Evolutionary conservation across 768 basidiomycete genomes (phyloP).

Genomic region (Podaxis sp.): DNA sequence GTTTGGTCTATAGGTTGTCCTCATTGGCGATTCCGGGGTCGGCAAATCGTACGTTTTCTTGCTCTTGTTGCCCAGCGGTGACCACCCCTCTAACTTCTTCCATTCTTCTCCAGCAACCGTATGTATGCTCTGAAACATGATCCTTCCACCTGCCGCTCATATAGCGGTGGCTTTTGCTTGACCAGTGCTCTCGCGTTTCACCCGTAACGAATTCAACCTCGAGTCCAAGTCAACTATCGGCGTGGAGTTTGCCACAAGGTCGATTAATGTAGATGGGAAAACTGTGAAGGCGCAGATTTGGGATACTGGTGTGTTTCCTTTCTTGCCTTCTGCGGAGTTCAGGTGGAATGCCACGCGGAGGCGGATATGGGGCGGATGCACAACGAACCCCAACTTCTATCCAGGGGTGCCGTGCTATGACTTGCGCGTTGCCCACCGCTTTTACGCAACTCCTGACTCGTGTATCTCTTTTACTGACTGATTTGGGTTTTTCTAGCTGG

Average conservation of each 20-base stretch:
- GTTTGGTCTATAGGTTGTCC: constrained; percentile 69
- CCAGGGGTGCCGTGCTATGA: not conserved
- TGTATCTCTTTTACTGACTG: not conserved
- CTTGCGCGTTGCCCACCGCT: not conserved
- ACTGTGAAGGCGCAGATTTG: constrained; percentile 98
- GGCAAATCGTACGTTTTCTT: constrained; percentile 90
- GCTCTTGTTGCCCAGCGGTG: constrained; percentile 3
- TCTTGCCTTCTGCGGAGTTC: not conserved
- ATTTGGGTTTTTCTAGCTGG: constrained; percentile 57
- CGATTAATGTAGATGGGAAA: constrained; percentile 94
- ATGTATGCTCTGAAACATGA: constrained; percentile 25
- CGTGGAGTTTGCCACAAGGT: constrained; percentile 97
- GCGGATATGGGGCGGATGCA: constrained; percentile 12
- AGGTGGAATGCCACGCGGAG: constrained; percentile 7
- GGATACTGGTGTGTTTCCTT: constrained; percentile 81
- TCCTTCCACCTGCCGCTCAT: constrained; percentile 14
- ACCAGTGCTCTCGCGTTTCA: constrained; percentile 98
- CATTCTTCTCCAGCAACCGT: constrained; percentile 53
- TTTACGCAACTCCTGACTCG: not conserved
- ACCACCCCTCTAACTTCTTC: constrained; percentile 13
- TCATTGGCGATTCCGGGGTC: constrained; percentile 98
- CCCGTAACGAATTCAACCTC: constrained; percentile 98
- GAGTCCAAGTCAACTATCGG: constrained; percentile 99
- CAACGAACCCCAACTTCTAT: not conserved
- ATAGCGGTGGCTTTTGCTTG: constrained; percentile 5